Conservation (phyloP, 441 rosid genomes). For the Sinapis alba region DNA sequence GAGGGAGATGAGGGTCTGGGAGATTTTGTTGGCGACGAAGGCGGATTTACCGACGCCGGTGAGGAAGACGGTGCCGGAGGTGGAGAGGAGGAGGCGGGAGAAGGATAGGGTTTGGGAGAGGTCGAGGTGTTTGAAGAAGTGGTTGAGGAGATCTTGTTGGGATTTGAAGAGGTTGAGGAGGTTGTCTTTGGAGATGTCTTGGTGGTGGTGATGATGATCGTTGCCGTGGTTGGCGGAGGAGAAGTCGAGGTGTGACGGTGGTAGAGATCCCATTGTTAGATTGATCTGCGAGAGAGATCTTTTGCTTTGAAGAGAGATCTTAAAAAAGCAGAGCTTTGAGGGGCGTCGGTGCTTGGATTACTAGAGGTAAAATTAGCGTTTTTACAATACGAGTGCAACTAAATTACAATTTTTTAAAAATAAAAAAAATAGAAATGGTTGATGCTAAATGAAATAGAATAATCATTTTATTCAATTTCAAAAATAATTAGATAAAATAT, state of each 20-base stretch:
- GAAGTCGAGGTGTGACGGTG: slow-evolving; percentile 42
- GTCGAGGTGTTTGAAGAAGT: slow-evolving; percentile 83
- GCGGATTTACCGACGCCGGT: slow-evolving; percentile 96
- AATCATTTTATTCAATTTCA: too few relatives aligned
- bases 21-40: slow-evolving; percentile 91
- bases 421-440: too few relatives aligned
- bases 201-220: not conserved
- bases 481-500: too few relatives aligned
- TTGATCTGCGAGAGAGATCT: not conserved
- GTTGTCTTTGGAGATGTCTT: slow-evolving; percentile 52
- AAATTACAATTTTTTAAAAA: too few relatives aligned
- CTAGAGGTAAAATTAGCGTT: not conserved
- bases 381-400: too few relatives aligned
- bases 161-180: slow-evolving; percentile 82
- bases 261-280: slow-evolving; percentile 62
- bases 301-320: slow-evolving; percentile 14
- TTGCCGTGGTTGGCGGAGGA: slow-evolving; percentile 20
- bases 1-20: slow-evolving; percentile 85
- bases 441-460: too few relatives aligned
- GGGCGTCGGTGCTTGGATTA: not conserved
- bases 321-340: not conserved
- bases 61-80: slow-evolving; percentile 75
- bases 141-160: slow-evolving; percentile 86
- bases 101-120: slow-evolving; percentile 75
- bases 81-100: slow-evolving; percentile 66